Percentiles rank a stretch among this genome's conserved stretches.
Conservation (phyloP, 139 green algal species). For the Marvania coccoides region DNA sequence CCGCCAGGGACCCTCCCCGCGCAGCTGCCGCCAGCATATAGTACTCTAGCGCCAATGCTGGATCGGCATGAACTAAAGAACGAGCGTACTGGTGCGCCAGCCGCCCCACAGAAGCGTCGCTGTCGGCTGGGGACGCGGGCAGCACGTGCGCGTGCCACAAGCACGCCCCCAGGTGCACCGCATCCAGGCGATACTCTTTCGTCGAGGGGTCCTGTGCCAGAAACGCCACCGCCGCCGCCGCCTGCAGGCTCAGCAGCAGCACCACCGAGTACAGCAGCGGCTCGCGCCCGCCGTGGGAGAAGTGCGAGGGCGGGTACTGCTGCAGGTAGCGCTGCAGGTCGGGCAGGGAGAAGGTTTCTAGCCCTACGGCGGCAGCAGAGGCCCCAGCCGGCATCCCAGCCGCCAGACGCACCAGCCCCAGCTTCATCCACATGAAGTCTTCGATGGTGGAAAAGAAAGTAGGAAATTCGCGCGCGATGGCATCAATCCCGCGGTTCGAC, state of each 20-base stretch:
- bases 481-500: constrained; percentile 46
- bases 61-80: constrained; percentile 43
- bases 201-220: constrained; percentile 41
- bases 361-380: background rate
- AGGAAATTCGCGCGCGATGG: constrained; percentile 31
- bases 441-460: constrained; percentile 80
- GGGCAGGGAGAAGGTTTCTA: constrained; percentile 40
- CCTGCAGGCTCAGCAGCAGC: constrained; percentile 75
- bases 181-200: constrained; percentile 52
- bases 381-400: background rate
- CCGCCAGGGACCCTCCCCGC: constrained; percentile 21
- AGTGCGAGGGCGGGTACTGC: constrained; percentile 71
- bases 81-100: constrained; percentile 50
- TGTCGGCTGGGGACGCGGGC: constrained; percentile 4
- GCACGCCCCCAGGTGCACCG: constrained; percentile 62
- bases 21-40: constrained; percentile 56
- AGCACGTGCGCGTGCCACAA: constrained; percentile 39
- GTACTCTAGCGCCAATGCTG: constrained; percentile 62
- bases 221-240: constrained; percentile 27
- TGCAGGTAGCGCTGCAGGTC: constrained; percentile 74
- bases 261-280: constrained; percentile 78
- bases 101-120: constrained; percentile 5
- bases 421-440: constrained; percentile 86
- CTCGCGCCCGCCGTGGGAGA: constrained; percentile 59
- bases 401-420: constrained; percentile 44